Evolutionary conservation across 1,284 basidiomycete genomes (phyloP).

Genomic region (Stygiomarasmius scandens): DNA sequence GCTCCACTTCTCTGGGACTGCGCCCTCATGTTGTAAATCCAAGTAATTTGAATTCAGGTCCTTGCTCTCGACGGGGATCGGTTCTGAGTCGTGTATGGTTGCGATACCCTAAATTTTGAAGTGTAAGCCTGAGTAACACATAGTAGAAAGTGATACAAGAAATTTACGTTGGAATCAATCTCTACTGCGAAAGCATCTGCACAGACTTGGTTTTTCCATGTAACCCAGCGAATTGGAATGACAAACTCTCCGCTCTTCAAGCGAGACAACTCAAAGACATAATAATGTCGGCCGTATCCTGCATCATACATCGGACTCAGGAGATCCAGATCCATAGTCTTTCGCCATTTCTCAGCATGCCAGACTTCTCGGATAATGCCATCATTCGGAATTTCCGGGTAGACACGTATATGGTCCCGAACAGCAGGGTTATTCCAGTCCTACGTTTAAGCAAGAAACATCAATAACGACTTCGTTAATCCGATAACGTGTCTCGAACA

Average conservation of each 20-base stretch:
- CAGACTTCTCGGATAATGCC: slow-evolving; percentile 1
- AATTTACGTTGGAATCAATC: not conserved
- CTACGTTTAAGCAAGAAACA: not conserved
- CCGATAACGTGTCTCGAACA: not conserved
- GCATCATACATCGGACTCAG: not conserved
- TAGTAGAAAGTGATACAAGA: not conserved
- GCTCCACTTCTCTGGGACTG: not conserved
- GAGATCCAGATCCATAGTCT: not conserved
- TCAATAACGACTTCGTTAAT: not conserved
- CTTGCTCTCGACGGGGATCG: not conserved
- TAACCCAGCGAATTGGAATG: not conserved
- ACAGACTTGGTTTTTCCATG: not conserved
- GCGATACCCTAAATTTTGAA: not conserved
- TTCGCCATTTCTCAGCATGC: slow-evolving; percentile 6
- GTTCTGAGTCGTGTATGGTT: not conserved
- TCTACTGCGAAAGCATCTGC: not conserved
- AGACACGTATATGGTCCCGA: not conserved
- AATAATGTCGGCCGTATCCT: not conserved
- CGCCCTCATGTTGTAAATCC: not conserved
- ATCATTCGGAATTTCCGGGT: slow-evolving; percentile 2
- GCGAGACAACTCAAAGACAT: not conserved
- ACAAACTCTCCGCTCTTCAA: not conserved
- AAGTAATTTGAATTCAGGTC: not conserved
- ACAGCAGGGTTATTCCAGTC: slow-evolving; percentile 7
- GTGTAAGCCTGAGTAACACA: not conserved